Percentiles rank a stretch among this genome's conserved stretches.
phyloP scores from a whole-genome alignment of 441 rosid species.

The Erodium moschatum region DNA sequence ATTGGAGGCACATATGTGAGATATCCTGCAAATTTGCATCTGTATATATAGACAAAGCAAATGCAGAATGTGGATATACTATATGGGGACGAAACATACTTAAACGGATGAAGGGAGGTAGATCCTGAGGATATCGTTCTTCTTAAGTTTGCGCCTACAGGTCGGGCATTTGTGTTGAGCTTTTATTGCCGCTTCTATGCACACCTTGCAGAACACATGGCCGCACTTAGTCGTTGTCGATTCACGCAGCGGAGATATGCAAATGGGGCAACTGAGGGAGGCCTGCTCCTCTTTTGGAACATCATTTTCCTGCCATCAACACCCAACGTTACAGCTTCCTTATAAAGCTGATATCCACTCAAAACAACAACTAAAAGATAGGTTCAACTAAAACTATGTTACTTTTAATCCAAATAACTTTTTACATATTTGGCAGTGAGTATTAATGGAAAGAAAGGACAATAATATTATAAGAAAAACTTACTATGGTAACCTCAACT shows the following conservation, averaged over 20 bases:
- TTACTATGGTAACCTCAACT: background rate
- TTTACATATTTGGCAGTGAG: background rate
- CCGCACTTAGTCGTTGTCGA: background rate
- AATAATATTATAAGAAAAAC: background rate
- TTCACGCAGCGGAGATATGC: background rate
- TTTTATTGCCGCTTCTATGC: background rate
- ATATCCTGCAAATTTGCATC: too few species aligned
- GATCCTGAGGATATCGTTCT: slow-evolving; percentile 3
- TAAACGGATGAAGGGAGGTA: background rate
- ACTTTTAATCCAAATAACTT: background rate
- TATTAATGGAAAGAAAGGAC: background rate
- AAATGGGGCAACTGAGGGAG: slow-evolving; percentile 3
- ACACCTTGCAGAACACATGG: background rate
- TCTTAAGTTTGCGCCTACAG: slow-evolving; percentile 1
- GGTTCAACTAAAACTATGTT: background rate
- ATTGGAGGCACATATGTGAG: too few species aligned
- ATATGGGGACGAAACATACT: background rate
- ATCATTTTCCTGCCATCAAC: background rate
- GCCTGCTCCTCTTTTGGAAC: background rate
- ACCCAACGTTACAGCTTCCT: background rate
- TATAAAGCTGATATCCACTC: too few species aligned
- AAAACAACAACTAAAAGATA: background rate
- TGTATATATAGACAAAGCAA: background rate
- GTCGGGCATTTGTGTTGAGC: slow-evolving; percentile 5
- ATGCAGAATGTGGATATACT: background rate